Percentiles rank a stretch among this genome's conserved stretches.
These are phyloP conservation scores for Xylaria palmicola DNA, from an alignment of 495 filamentous ascomycete species.

Conservation along the genomic window DNA sequence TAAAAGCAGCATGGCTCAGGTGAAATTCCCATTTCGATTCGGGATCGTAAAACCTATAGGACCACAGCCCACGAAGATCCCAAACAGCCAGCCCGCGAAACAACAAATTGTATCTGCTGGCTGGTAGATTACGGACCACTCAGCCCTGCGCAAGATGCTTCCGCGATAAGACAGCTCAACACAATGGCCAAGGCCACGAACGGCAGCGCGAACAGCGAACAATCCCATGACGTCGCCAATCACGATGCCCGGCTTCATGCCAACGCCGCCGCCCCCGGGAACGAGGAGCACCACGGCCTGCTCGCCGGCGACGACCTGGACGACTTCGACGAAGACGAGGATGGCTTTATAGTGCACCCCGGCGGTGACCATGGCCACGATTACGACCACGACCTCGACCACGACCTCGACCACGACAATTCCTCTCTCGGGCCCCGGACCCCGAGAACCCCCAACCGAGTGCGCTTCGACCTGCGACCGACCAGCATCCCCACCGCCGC, in stretches of 20 bases:
- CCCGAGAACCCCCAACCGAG: constrained; percentile 79
- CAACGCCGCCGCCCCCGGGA: constrained; percentile 20
- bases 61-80: not conserved
- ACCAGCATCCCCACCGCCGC: constrained; percentile 38
- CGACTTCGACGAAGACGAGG: constrained; percentile 22
- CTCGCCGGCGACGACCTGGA: constrained; percentile 33
- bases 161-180: constrained; percentile 21
- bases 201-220: constrained; percentile 34
- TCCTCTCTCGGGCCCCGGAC: constrained; percentile 45
- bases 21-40: too few species aligned
- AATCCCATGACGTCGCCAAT: constrained; percentile 11
- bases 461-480: constrained; percentile 77
- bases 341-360: constrained; percentile 39
- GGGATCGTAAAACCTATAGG: too few species aligned
- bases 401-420: constrained; percentile 17
- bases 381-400: constrained; percentile 15
- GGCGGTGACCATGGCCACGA: constrained; percentile 24
- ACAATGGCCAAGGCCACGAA: constrained; percentile 47
- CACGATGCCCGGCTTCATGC: constrained; percentile 9
- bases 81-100: not conserved
- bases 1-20: too few species aligned
- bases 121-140: not conserved
- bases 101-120: not conserved
- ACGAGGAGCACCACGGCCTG: constrained; percentile 48
- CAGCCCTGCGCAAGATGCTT: constrained; percentile 35